A percentile compares a stretch with the other conserved stretches of the same genome.
Conservation (phyloP, 371 early-diverging fungal species). For the Mucor sp. region DNA sequence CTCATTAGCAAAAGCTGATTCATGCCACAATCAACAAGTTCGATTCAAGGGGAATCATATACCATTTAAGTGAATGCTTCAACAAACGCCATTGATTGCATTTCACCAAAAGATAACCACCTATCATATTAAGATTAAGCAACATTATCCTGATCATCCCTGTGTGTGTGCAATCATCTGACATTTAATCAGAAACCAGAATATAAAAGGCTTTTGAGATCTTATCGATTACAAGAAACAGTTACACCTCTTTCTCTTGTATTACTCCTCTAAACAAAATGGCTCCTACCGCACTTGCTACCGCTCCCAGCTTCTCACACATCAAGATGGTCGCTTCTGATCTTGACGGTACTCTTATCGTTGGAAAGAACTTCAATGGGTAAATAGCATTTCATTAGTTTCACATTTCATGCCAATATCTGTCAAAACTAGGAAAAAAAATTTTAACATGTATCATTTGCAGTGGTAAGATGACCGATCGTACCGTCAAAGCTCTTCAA, state of each 20-base stretch:
- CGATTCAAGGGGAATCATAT: too few species aligned
- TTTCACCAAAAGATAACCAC: background rate
- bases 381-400: slow-evolving; percentile 10
- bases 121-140: background rate
- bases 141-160: background rate
- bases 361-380: slow-evolving; percentile 23
- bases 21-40: too few species aligned
- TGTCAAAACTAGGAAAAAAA: background rate
- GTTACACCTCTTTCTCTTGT: background rate
- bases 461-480: slow-evolving; percentile 26
- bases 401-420: background rate
- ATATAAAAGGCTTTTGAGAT: background rate
- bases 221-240: background rate
- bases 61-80: too few species aligned
- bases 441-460: background rate
- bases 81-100: too few species aligned
- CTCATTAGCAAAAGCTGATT: too few species aligned
- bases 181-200: background rate
- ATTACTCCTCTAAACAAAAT: slow-evolving; percentile 1
- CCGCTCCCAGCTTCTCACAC: slow-evolving; percentile 9
- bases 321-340: slow-evolving; percentile 44
- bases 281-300: slow-evolving; percentile 3
- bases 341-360: slow-evolving; percentile 41
- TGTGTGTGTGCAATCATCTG: background rate
- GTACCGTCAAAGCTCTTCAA: slow-evolving; percentile 33